Percentiles rank a stretch among this genome's conserved stretches.
phyloP scores from a whole-genome alignment of 768 basidiomycete genomes.

The Lentinula sp. region DNA sequence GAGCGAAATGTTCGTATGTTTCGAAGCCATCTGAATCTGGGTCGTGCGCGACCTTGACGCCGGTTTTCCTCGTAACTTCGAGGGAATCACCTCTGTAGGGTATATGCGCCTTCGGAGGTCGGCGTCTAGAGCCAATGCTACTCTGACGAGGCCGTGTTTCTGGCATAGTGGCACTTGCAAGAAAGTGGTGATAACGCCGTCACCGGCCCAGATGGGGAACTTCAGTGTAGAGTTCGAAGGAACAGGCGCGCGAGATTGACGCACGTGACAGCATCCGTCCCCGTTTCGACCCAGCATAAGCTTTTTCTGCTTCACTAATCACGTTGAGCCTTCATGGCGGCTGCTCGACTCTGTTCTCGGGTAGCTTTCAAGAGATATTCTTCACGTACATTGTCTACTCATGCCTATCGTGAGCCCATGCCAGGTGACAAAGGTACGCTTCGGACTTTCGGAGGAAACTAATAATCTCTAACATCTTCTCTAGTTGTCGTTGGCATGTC shows the following conservation, averaged over 20 bases:
- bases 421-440: slow-evolving; percentile 4
- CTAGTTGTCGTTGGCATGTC: slow-evolving; percentile 91
- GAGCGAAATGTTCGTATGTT: slow-evolving; percentile 69
- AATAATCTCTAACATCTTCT: neutral
- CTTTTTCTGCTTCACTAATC: neutral
- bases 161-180: neutral
- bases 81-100: slow-evolving; percentile 77
- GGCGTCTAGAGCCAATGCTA: slow-evolving; percentile 45
- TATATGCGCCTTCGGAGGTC: slow-evolving; percentile 59
- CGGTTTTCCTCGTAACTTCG: slow-evolving; percentile 76
- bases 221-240: neutral
- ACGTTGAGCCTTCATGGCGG: neutral
- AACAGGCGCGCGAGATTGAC: neutral
- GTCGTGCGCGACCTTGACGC: slow-evolving; percentile 59
- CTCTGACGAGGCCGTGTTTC: slow-evolving; percentile 37
- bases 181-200: neutral
- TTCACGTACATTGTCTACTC: neutral
- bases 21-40: slow-evolving; percentile 80
- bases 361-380: neutral
- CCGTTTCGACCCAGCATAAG: neutral
- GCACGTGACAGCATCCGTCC: neutral
- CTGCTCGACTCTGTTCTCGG: neutral
- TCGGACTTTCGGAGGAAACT: neutral
- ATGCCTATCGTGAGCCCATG: neutral
- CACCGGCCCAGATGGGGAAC: neutral